Conservation (phyloP, 2,329 filamentous ascomycete species). For the Escovopsis sp. region DNA sequence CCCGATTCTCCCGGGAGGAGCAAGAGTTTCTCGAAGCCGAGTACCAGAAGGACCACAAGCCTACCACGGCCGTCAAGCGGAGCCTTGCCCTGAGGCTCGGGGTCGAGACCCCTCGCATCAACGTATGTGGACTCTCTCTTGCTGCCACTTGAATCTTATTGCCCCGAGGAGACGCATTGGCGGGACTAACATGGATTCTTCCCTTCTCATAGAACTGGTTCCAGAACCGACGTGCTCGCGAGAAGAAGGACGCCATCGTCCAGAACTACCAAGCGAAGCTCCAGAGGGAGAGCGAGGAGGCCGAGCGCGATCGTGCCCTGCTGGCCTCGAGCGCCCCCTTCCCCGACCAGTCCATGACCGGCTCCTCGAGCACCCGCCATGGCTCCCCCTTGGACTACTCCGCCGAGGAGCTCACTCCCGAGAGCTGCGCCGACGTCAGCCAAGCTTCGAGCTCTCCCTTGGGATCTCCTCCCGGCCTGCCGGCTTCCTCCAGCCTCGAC, state of each 20-base stretch:
- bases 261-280: conserved; percentile 26
- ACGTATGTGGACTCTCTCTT: conserved; percentile 28
- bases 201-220: conserved; percentile 46
- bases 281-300: conserved; percentile 20
- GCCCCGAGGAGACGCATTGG: too few relatives aligned
- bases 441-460: too few relatives aligned
- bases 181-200: conserved; percentile 16
- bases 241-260: conserved; percentile 47
- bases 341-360: conserved; percentile 11
- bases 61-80: conserved; percentile 46
- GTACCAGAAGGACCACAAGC: conserved; percentile 50
- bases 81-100: conserved; percentile 45
- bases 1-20: conserved; percentile 42
- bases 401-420: too few relatives aligned
- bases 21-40: conserved; percentile 45
- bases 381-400: too few relatives aligned
- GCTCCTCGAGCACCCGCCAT: too few relatives aligned
- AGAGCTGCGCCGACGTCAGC: too few relatives aligned
- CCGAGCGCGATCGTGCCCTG: conserved; percentile 18
- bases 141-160: not conserved
- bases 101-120: conserved; percentile 49
- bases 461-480: too few relatives aligned
- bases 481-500: too few relatives aligned
- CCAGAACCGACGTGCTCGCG: conserved; percentile 50
- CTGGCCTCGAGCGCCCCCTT: conserved; percentile 28